phyloP scores from a whole-genome alignment of 2,329 filamentous ascomycete genomes.

The Trichophyton equinum region DNA sequence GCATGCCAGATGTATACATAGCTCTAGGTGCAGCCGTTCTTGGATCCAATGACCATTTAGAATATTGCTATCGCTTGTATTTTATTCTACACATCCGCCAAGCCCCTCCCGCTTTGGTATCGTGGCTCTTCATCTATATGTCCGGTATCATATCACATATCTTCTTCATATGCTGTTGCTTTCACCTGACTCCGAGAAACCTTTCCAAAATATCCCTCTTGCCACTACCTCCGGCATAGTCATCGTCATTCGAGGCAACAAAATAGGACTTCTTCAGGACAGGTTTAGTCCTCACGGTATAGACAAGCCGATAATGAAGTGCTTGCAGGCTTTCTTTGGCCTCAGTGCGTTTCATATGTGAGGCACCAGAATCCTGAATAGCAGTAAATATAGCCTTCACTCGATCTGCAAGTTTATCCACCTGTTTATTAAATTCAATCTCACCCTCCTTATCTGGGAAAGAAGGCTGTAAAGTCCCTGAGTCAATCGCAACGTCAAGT shows the following conservation, averaged over 20 bases:
- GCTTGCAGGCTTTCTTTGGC: constrained; percentile 65
- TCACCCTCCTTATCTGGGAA: constrained; percentile 23
- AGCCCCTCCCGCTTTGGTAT: not conserved
- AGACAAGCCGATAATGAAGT: constrained; percentile 59
- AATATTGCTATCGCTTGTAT: constrained; percentile 1
- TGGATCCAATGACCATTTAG: not conserved
- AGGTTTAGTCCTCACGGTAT: constrained; percentile 55
- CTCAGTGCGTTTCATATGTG: constrained; percentile 58
- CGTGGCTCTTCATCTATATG: not conserved
- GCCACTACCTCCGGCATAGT: not conserved
- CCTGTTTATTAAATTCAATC: constrained; percentile 52
- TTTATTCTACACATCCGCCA: not conserved
- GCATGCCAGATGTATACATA: not conserved
- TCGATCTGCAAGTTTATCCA: constrained; percentile 53
- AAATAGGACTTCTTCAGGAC: constrained; percentile 39
- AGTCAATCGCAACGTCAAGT: constrained; percentile 63
- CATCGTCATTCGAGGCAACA: constrained; percentile 7
- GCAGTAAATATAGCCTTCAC: constrained; percentile 46
- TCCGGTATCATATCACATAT: not conserved
- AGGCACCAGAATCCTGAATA: constrained; percentile 64
- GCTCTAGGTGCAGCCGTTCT: not conserved
- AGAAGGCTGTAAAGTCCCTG: constrained; percentile 32
- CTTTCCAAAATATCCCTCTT: not conserved
- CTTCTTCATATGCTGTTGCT: not conserved
- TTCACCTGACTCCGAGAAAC: not conserved